Percentiles rank a stretch among this genome's conserved stretches.
Conservation (phyloP, 305 asterid species). For the Salvia sclarea region DNA sequence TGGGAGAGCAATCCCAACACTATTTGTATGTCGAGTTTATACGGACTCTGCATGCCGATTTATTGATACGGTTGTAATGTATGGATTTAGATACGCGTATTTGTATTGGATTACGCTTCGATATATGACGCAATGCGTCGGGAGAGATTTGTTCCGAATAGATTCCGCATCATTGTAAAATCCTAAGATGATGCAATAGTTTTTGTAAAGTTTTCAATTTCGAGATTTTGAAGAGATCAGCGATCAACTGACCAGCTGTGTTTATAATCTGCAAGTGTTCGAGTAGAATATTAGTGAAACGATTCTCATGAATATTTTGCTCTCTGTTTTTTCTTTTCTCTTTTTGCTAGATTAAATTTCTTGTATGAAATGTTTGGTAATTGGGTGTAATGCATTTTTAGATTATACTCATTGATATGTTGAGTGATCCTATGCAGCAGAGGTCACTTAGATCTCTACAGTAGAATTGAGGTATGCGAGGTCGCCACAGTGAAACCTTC, state of each 20-base stretch:
- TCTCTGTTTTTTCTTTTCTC: neutral
- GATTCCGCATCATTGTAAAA: neutral
- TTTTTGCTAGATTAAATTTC: neutral
- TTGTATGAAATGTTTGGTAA: neutral
- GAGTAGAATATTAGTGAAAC: neutral
- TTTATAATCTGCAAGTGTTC: neutral
- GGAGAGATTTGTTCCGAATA: neutral
- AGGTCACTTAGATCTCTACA: slow-evolving; percentile 32
- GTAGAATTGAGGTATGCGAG: slow-evolving; percentile 46
- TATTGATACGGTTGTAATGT: slow-evolving; percentile 18
- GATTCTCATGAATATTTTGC: neutral
- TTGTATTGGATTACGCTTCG: neutral
- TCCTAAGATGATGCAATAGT: neutral
- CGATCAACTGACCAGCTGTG: slow-evolving; percentile 9
- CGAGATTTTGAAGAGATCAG: neutral
- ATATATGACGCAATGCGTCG: neutral
- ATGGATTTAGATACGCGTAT: slow-evolving; percentile 8
- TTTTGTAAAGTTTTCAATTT: slow-evolving; percentile 6
- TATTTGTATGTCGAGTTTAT: slow-evolving; percentile 1
- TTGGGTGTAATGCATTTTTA: slow-evolving; percentile 2
- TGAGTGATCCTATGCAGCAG: slow-evolving; percentile 37
- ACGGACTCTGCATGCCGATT: slow-evolving; percentile 28
- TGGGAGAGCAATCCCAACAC: slow-evolving; percentile 6
- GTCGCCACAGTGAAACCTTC: slow-evolving; percentile 48
- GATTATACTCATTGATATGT: slow-evolving; percentile 7